phyloP scores from a whole-genome alignment of 2,329 filamentous ascomycete species.

The Verticillium longisporum region DNA sequence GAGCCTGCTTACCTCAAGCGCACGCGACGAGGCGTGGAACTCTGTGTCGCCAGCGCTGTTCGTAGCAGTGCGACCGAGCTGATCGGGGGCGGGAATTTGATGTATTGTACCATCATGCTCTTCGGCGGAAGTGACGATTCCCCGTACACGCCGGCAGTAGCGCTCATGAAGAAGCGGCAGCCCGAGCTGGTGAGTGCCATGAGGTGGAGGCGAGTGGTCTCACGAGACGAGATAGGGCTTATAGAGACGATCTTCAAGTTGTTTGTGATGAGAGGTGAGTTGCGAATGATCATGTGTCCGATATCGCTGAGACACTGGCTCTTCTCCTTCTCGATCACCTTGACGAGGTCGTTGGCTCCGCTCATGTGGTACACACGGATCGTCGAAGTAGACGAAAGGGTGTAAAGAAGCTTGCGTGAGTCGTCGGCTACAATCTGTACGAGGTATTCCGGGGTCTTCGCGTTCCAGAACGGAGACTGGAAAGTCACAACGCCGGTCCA shows the following conservation, averaged over 20 bases:
- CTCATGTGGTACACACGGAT: conserved; percentile 91
- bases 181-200: conserved; percentile 88
- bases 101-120: conserved; percentile 96
- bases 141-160: conserved; percentile 67
- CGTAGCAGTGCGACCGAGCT: conserved; percentile 20
- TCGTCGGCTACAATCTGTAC: conserved; percentile 83
- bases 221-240: conserved; percentile 71
- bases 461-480: conserved; percentile 41
- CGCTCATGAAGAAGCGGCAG: conserved; percentile 86
- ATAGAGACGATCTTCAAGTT: conserved; percentile 74
- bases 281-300: conserved; percentile 72
- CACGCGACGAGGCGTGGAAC: conserved; percentile 41
- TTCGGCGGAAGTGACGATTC: conserved; percentile 64
- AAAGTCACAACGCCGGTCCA: conserved; percentile 57
- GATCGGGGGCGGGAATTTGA: conserved; percentile 77
- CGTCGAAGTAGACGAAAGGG: conserved; percentile 78
- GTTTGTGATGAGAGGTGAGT: conserved; percentile 60
- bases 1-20: conserved; percentile 40
- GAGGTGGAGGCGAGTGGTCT: conserved; percentile 78
- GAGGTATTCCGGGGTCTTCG: conserved; percentile 55
- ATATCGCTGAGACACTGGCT: conserved; percentile 62
- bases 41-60: conserved; percentile 24
- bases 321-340: conserved; percentile 60
- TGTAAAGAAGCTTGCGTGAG: conserved; percentile 81
- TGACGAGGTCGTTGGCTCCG: conserved; percentile 49